These are phyloP conservation scores for Alliaria petiolata DNA, from an alignment of 345 rosid genomes.

Conservation along the genomic window DNA sequence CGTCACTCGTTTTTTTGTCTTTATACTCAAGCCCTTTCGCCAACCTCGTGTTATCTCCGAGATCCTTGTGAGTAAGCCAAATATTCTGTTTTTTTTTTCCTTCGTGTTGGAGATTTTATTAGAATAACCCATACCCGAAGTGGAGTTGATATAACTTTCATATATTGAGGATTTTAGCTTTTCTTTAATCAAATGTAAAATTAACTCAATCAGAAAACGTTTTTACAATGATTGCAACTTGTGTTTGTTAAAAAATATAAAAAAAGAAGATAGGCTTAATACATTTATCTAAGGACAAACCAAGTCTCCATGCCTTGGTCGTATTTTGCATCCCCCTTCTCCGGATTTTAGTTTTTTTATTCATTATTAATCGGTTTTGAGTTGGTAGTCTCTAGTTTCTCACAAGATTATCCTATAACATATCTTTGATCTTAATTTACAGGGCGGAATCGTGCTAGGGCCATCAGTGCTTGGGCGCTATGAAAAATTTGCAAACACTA, in stretches of 20 bases:
- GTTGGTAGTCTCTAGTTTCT: background rate
- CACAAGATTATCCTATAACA: background rate
- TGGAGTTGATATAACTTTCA: background rate
- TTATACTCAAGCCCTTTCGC: slow-evolving; percentile 73
- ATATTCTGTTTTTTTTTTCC: background rate
- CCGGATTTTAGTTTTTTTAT: background rate
- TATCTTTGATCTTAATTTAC: background rate
- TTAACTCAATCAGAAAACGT: too few species aligned
- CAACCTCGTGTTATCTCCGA: slow-evolving; percentile 93
- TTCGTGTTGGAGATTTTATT: background rate
- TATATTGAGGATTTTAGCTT: background rate
- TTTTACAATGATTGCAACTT: too few species aligned
- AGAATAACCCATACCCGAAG: background rate
- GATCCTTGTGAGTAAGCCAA: slow-evolving; percentile 53
- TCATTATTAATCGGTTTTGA: background rate
- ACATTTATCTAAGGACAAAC: too few species aligned
- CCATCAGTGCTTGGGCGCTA: slow-evolving; percentile 74
- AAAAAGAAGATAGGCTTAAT: too few species aligned
- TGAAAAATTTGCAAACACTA: slow-evolving; percentile 29
- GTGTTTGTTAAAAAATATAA: too few species aligned
- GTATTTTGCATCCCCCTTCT: too few species aligned
- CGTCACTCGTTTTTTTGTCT: slow-evolving; percentile 64
- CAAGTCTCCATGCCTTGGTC: too few species aligned
- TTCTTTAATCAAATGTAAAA: too few species aligned
- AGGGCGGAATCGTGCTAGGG: slow-evolving; percentile 87